Evolutionary conservation across 106 monocot species (phyloP).

Genomic region (Phalaenopsis equestris): DNA sequence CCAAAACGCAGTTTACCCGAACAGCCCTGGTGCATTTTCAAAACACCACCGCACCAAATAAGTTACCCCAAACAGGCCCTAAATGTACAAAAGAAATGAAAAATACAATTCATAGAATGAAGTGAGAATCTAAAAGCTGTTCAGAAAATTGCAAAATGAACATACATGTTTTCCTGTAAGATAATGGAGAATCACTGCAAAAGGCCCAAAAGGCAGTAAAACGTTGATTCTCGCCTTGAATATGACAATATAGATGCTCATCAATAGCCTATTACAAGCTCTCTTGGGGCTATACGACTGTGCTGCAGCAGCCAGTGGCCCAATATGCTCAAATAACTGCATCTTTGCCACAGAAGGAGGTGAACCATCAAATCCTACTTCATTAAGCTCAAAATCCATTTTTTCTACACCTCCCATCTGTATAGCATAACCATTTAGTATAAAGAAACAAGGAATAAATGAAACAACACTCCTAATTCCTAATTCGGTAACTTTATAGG

Average conservation of each 20-base stretch:
- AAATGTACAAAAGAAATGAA: background rate
- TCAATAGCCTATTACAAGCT: constrained; percentile 24
- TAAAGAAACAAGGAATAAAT: background rate
- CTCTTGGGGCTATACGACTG: constrained; percentile 26
- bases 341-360: constrained; percentile 30
- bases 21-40: too few species aligned
- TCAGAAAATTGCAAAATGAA: constrained; percentile 10
- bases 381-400: constrained; percentile 2
- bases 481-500: background rate
- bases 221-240: constrained; percentile 83
- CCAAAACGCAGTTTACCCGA: too few species aligned
- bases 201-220: constrained; percentile 85
- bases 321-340: constrained; percentile 50
- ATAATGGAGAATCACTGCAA: constrained; percentile 82
- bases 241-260: constrained; percentile 59
- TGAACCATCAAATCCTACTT: background rate
- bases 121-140: background rate
- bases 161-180: constrained; percentile 82
- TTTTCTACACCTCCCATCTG: constrained; percentile 5
- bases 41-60: too few species aligned
- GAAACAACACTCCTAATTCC: background rate
- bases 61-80: background rate
- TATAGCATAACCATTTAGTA: background rate
- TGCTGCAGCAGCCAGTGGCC: constrained; percentile 41
- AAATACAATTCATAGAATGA: background rate